These are phyloP conservation scores for Digitaria exilis DNA, from an alignment of 202 grass and related monocot species.

Conservation along the genomic window DNA sequence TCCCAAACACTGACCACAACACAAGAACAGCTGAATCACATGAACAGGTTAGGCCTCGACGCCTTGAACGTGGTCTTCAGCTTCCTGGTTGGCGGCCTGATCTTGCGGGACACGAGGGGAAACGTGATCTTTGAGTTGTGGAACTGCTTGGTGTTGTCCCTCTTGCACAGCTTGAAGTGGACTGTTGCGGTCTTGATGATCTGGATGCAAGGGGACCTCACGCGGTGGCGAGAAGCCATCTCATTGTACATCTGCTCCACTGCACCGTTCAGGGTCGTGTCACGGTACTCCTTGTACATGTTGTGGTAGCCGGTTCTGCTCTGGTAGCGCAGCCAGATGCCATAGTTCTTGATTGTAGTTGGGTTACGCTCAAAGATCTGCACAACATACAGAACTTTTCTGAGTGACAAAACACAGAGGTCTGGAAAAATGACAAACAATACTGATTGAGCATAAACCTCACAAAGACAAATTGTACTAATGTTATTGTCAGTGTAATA, in stretches of 20 bases:
- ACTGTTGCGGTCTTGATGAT: conserved; percentile 75
- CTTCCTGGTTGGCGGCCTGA: conserved; percentile 83
- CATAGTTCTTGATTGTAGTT: conserved; percentile 89
- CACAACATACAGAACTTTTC: background rate
- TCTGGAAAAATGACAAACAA: background rate
- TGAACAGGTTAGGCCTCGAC: conserved; percentile 80
- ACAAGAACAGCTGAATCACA: conserved; percentile 49
- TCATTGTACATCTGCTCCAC: conserved; percentile 94
- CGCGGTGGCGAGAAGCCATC: conserved; percentile 90
- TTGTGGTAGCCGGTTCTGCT: conserved; percentile 91
- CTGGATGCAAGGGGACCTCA: conserved; percentile 77
- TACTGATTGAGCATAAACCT: too few relatives aligned
- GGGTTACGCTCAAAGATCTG: conserved; percentile 88
- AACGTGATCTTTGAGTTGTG: conserved; percentile 86
- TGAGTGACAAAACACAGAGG: background rate
- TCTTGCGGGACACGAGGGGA: conserved; percentile 73
- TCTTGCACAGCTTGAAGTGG: conserved; percentile 77
- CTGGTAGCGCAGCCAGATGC: conserved; percentile 90
- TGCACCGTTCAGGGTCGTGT: conserved; percentile 78
- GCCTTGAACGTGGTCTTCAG: conserved; percentile 92
- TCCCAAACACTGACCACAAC: conserved; percentile 1
- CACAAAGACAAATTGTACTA: too few relatives aligned
- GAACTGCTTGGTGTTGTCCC: conserved; percentile 88
- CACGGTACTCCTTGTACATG: conserved; percentile 95
- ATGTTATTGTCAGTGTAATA: background rate